Evolutionary conservation across 2,329 filamentous ascomycete genomes (phyloP), one percentile per base, ranked within the genome.

Genomic region (Xylaria hypoxylon): DNA sequence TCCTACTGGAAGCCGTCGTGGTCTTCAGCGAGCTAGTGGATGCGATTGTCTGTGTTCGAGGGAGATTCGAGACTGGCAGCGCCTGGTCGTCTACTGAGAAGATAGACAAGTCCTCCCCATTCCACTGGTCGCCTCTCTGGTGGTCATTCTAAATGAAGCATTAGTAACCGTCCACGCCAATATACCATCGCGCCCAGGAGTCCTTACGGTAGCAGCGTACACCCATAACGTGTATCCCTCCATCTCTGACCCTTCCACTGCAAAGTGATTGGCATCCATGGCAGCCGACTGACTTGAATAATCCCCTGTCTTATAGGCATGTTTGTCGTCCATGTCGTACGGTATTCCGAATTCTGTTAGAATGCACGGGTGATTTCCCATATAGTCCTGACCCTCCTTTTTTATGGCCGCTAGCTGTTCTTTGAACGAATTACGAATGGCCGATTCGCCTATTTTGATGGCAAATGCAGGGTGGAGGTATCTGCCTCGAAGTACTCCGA

Each of bases 301-400:
- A 78, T 99, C 92, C 7, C 96, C 96, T 5, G 93, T 97, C 80
- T 93, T 92, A 81, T 99, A 99, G 0, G 96, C 96, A 75, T 96
- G 86, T 79, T 97, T 94, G 71, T 97, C 90, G 75, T 99, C 95
- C 96, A 99, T 98, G 77, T 99, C 96, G 77, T 97, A 99, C 0
- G 96, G 96, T 65, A 99, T 97, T 7, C 96, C 96, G 74, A 98
- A 98, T 77, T 99, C 96, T 0, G 93, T 96, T 78, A 97, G 89
- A 4, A 99, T 81, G 72, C 94, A 93, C 0, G 96, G 96, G 73
- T 96, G 94, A 24, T 92, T 89, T 22, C 96, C 96, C 83, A 94
- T 93, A 65, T 93, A 89, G 62, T 97, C 91, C n/a, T 91, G 81
- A 0, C 95, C 96, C 79, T 99, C 96, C 71, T 96, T 86, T 56